Percentiles rank a stretch among this genome's conserved stretches.
Evolutionary conservation across 306 rosid genomes (phyloP).

Genomic region (Casuarina glauca): DNA sequence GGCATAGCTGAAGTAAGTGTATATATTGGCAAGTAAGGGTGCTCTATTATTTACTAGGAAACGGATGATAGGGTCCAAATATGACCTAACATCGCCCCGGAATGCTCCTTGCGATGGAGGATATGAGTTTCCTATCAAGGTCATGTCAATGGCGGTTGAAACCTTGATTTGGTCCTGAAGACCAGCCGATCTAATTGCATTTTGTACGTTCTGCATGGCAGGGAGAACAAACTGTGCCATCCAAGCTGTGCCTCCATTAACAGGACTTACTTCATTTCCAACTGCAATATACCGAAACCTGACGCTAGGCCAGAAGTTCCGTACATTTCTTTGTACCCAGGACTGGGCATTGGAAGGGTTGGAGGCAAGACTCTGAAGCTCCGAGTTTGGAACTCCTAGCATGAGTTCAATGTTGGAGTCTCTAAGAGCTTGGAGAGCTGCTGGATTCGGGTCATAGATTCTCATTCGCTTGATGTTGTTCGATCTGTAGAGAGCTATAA

Average conservation of each 20-base stretch:
- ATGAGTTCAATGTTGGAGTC: constrained; percentile 54
- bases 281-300: constrained; percentile 52
- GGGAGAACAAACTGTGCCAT: constrained; percentile 47
- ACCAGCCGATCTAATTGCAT: constrained; percentile 47
- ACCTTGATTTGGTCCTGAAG: constrained; percentile 60
- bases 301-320: constrained; percentile 48
- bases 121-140: constrained; percentile 54
- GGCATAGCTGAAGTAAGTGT: constrained; percentile 55
- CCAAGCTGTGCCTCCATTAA: constrained; percentile 38
- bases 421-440: constrained; percentile 48
- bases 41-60: constrained; percentile 48
- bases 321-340: constrained; percentile 53
- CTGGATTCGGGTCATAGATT: constrained; percentile 58
- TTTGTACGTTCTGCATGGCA: constrained; percentile 45
- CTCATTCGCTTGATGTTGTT: constrained; percentile 52
- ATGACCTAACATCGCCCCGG: constrained; percentile 52
- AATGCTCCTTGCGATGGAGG: constrained; percentile 65
- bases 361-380: constrained; percentile 48
- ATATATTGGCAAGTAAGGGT: constrained; percentile 59
- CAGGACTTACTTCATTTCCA: constrained; percentile 66
- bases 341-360: constrained; percentile 34
- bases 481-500: constrained; percentile 43
- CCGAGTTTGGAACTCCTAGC: constrained; percentile 56
- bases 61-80: constrained; percentile 59
- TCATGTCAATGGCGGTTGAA: constrained; percentile 58